Base-by-base conservation (phyloP, 495 filamentous ascomycete species). In the Rhypophila decipiens region DNA sequence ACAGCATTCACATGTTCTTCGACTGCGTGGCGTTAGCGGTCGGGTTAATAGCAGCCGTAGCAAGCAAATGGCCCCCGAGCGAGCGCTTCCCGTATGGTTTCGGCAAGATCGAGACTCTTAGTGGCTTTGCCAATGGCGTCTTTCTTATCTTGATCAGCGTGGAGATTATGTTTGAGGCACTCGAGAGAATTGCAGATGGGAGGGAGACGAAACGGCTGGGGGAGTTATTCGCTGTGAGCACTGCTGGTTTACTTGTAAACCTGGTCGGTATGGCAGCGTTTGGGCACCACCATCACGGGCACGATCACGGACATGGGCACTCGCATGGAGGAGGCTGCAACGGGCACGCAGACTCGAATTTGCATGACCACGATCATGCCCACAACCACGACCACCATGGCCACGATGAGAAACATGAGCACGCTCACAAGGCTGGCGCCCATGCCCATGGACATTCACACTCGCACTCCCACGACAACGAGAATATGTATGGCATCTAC, bases 1-100 rank as follows among this genome's bases (percentile, higher is more conserved):
- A 99, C 65, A 96, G 88, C 59, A 94, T 99, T 50, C 93, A 99
- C 66, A 99, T 99, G 93, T 94, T 99, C 61, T 99, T 99, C 53
- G 93, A 99, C 64, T 99, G 93, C 53, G 77, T 96, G 12, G 93
- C 93, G 17, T 76, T 99, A 18, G 83, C 86, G 1, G 87, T 97
- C 13, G 93, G 93, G 12, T 76, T 99, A 8, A 88, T 88, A 55
- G 93, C 93, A n/a, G 85, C 94, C 10, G 88, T 99, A 11, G 91
- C 94, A 76, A 94, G 88, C 60, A 97, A 97, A 66, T 96, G 91
- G 91, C 89, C 90, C 1, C 85, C 90, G 1, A 95, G 82, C 59
- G 71, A 82, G 51, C 67, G 84, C 17, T 97, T 96, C 53, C 93
- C 93, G 0, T 97, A 96, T 60, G 93, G 93, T 2, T 93, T 94